These are phyloP conservation scores for Phycomyces blakesleeanus DNA, from an alignment of 192 early-diverging fungal species.

Conservation along the genomic window DNA sequence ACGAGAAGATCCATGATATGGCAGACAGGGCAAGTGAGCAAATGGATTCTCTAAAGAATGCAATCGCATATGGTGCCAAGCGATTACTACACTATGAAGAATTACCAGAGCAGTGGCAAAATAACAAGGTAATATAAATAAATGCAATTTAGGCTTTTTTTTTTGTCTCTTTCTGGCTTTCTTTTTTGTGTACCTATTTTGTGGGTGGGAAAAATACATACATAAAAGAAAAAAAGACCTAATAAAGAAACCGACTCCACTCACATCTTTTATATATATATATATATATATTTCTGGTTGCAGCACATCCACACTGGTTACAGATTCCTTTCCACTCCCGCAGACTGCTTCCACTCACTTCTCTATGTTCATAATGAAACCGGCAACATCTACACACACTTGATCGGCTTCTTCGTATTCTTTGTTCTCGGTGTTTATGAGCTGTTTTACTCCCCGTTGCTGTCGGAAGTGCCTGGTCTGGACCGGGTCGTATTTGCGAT, in stretches of 20 bases:
- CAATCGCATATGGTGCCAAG: constrained; percentile 45
- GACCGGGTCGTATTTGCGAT: constrained; percentile 50
- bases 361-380: constrained; percentile 68
- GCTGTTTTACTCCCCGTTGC: constrained; percentile 29
- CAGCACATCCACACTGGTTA: constrained; percentile 44
- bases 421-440: constrained; percentile 52
- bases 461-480: constrained; percentile 22
- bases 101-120: constrained; percentile 55
- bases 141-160: neutral
- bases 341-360: constrained; percentile 54
- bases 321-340: constrained; percentile 53
- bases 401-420: constrained; percentile 57
- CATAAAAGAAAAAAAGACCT: too few species aligned
- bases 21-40: constrained; percentile 30
- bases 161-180: too few species aligned
- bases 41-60: constrained; percentile 41
- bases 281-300: too few species aligned
- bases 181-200: too few species aligned
- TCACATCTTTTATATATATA: too few species aligned
- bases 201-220: too few species aligned
- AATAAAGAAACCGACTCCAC: neutral
- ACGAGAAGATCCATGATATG: constrained; percentile 26
- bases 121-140: constrained; percentile 39
- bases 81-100: constrained; percentile 57
- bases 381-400: constrained; percentile 66